Evolutionary conservation across 2,329 filamentous ascomycete genomes (phyloP), one percentile per base, ranked within the genome.

Genomic region (Cladosporium sp.): DNA sequence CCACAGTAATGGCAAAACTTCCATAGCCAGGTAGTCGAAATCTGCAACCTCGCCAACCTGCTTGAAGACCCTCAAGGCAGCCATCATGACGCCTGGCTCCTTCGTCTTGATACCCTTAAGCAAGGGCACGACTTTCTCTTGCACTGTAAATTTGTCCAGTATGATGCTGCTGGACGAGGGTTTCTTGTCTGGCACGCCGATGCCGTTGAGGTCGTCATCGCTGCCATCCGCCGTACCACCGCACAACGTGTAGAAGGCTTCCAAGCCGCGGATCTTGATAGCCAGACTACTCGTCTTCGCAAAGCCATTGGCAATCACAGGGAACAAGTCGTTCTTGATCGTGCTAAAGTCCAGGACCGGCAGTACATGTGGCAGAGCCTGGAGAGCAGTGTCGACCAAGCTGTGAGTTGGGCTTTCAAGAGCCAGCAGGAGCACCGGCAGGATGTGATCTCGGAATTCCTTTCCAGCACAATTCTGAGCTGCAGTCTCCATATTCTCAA

Each of bases 81-180:
- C 93, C 83, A 98, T 91, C 91, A 98, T 98, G 11, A 99, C 95
- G 8, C 93, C 93, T 0, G 95, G 95, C 77, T 99, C 95, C 76
- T 97, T 98, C 0, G 95, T 99, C 79, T 97, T 98, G 80, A 99
- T 98, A 1, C 85, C 93, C 74, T 91, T 93, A 67, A 99, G 84
- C 5, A 98, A 81, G 0, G 95, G 95, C 0, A 98, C 86, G 37
- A 99, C 91, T 81, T 97, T 98, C 76, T 99, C 95, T 77, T 99
- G 95, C 80, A 99, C 94, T 0, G 95, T 98, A 75, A 95, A 98
- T 77, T 98, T 98, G 80, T 99, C 95, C 31, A 99, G 82, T 3
- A 94, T 93, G 1, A 88, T 92, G 86, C 2, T 84, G 81, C 74
- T 89, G 16, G 68, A 62, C 84, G 73, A 85, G 73, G 74, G 65